These are phyloP conservation scores for Tuber calosporum DNA, from an alignment of 495 filamentous ascomycete genomes.

Conservation along the genomic window DNA sequence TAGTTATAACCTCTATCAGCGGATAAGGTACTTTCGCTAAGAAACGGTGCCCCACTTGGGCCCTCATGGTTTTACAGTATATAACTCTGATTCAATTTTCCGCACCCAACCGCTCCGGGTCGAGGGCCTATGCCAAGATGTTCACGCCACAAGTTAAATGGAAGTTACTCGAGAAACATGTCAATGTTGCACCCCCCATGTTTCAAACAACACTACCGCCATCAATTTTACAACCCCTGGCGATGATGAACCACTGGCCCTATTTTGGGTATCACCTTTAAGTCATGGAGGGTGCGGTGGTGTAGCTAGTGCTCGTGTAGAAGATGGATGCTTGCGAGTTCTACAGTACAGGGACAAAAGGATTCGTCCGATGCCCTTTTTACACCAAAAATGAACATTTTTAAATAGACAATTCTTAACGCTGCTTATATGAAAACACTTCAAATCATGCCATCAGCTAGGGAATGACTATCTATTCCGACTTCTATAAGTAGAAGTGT, in stretches of 20 bases:
- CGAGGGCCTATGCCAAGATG: background rate
- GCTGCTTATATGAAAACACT: too few species aligned
- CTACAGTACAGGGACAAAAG: too few species aligned
- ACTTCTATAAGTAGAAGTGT: too few species aligned
- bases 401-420: too few species aligned
- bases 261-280: background rate
- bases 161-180: background rate
- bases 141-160: background rate
- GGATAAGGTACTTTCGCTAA: background rate
- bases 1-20: background rate
- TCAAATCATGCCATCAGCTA: too few species aligned
- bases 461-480: too few species aligned
- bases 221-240: background rate
- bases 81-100: background rate
- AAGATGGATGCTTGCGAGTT: too few species aligned
- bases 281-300: background rate
- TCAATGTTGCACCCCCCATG: background rate
- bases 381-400: too few species aligned
- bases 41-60: background rate
- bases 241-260: background rate
- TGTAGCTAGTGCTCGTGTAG: too few species aligned
- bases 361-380: too few species aligned
- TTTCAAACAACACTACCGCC: too few species aligned
- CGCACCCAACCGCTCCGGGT: background rate
- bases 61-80: background rate